Evolutionary conservation across 148 eudicot genomes (phyloP).

Genomic region (Rhododendron mucronatum): DNA sequence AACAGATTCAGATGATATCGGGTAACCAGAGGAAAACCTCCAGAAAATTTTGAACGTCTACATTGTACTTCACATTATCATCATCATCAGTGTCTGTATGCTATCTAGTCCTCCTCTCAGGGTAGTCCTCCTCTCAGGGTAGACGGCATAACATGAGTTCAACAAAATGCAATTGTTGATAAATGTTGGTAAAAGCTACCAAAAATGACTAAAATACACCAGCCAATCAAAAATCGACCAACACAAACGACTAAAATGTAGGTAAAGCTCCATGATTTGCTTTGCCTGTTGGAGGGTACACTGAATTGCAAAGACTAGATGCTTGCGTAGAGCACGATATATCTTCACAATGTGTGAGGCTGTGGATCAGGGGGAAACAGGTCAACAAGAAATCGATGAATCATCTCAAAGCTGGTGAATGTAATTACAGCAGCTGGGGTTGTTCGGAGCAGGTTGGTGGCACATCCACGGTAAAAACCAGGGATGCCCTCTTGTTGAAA

Average conservation of each 20-base stretch:
- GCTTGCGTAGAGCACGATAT: constrained; percentile 8
- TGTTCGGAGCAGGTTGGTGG: constrained; percentile 81
- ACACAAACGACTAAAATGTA: neutral
- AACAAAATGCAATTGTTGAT: neutral
- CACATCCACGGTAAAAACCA: constrained; percentile 96
- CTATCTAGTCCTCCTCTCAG: neutral
- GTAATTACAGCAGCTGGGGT: constrained; percentile 98
- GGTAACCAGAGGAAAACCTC: neutral
- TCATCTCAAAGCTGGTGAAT: constrained; percentile 97
- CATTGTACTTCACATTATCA: constrained; percentile 9
- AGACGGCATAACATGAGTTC: neutral
- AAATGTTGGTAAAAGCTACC: constrained; percentile 7
- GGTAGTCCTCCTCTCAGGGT: neutral
- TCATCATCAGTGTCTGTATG: constrained; percentile 16
- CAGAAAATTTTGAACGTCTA: neutral
- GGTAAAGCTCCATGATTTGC: neutral
- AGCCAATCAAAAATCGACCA: constrained; percentile 4
- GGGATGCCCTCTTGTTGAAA: constrained; percentile 69
- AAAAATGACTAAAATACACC: neutral
- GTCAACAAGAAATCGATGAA: constrained; percentile 71
- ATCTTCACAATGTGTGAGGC: constrained; percentile 43
- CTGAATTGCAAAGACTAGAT: constrained; percentile 5
- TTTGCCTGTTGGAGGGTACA: constrained; percentile 1
- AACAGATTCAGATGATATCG: neutral
- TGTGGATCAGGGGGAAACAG: constrained; percentile 51